A percentile compares a stretch with the other conserved stretches of the same genome.
phyloP scores from a whole-genome alignment of 257 asterid genomes.

The Jacaranda mimosifolia region DNA sequence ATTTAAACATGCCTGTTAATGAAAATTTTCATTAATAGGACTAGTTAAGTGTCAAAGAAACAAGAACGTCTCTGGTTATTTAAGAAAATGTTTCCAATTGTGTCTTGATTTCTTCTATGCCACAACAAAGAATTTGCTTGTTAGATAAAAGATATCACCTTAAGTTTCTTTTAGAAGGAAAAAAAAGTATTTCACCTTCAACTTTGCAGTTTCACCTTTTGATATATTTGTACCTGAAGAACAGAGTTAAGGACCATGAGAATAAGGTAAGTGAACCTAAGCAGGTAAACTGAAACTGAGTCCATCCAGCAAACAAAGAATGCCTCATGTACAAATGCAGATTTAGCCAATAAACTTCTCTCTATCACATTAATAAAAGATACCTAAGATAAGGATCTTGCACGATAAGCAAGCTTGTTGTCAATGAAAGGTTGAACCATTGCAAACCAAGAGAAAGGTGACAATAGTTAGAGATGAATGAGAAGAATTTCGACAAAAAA shows the following conservation, averaged over 20 bases:
- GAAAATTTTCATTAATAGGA: background rate
- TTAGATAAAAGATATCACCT: conserved; percentile 56
- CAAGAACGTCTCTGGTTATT: conserved; percentile 3
- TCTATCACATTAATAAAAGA: conserved; percentile 54
- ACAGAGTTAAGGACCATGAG: conserved; percentile 21
- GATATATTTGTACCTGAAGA: conserved; percentile 75
- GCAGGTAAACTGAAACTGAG: conserved; percentile 69
- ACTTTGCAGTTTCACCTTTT: conserved; percentile 71
- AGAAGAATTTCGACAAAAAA: conserved; percentile 17
- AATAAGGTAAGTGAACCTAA: conserved; percentile 2
- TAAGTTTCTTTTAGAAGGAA: conserved; percentile 69
- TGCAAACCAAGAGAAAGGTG: conserved; percentile 53
- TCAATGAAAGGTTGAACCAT: conserved; percentile 89
- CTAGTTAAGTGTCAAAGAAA: conserved; percentile 7
- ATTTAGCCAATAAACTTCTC: conserved; percentile 65
- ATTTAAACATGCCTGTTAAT: background rate
- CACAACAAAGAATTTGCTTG: background rate
- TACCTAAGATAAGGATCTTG: no score
- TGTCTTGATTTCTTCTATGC: background rate
- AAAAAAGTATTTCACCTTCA: conserved; percentile 69
- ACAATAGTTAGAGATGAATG: conserved; percentile 16
- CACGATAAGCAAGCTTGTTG: conserved; percentile 56
- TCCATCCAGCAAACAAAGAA: conserved; percentile 66
- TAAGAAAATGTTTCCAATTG: background rate
- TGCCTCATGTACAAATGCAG: conserved; percentile 64